Evolutionary conservation across 331 rosid genomes (phyloP).

Genomic region (Spiraea crenata): DNA sequence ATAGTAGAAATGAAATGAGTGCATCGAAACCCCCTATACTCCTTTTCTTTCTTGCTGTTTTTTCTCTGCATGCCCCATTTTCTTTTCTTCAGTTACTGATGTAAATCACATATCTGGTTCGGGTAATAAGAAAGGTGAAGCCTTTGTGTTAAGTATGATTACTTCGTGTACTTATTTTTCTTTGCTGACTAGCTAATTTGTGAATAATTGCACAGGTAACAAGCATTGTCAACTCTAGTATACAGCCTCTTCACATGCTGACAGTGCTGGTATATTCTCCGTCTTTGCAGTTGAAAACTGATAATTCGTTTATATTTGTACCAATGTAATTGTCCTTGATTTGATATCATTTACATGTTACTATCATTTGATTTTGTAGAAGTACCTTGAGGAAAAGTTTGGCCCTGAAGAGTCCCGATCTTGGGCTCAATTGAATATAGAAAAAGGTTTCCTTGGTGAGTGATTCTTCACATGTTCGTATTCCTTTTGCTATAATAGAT

Average conservation of each 20-base stretch:
- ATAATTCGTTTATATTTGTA: background rate
- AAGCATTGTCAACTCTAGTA: conserved; percentile 37
- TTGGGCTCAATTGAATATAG: conserved; percentile 34
- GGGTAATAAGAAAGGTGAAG: background rate
- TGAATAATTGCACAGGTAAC: conserved; percentile 37
- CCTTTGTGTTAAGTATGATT: background rate
- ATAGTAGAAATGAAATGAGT: too few species aligned
- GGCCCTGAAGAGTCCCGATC: conserved; percentile 29
- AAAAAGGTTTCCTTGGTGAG: conserved; percentile 41
- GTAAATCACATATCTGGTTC: background rate
- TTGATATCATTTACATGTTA: background rate
- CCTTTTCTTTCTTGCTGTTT: too few species aligned
- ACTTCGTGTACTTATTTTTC: background rate
- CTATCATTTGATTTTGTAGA: conserved; percentile 27
- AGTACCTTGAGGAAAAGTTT: conserved; percentile 36
- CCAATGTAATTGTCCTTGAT: background rate
- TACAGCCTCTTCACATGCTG: conserved; percentile 44
- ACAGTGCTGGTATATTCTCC: conserved; percentile 38
- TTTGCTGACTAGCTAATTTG: background rate
- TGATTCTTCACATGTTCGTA: background rate
- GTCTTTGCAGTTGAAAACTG: background rate
- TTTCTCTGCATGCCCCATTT: too few species aligned
- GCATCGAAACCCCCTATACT: too few species aligned
- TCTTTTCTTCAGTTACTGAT: too few species aligned
- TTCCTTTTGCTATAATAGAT: background rate